Evolutionary conservation across 208 protist species (phyloP), one percentile per base, ranked within the genome.

Genomic region (Leptomonas pyrrhocoris): DNA sequence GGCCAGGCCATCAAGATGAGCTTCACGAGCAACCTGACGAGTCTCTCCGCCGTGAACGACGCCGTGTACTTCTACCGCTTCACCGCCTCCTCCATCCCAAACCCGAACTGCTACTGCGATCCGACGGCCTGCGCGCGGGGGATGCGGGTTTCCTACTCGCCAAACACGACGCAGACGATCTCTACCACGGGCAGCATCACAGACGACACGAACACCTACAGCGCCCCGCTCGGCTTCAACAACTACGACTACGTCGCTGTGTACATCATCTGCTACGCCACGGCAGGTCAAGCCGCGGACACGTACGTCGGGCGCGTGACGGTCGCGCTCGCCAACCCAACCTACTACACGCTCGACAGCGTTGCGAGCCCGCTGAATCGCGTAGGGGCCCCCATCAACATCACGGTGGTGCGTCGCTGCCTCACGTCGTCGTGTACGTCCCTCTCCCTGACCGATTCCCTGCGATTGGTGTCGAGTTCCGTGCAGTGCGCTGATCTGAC

Each of bases 221-320:
- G 62, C 54, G 74, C 72, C 27, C 66, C 80, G 2, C 66, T 64
- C 18, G 93, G 93, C 54, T 94, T 97, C 73, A 68, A 78, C 65
- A 94, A 95, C 75, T 92, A 94, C 69, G 69, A 76, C 77, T 86
- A 66, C 66, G 54, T 59, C 59, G 82, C 89, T 57, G 73, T 86
- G 46, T 97, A 94, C 68, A 60, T 92, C 13, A 80, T 92, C 21
- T 97, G 93, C 77, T 97, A 97, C 78, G 57, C 48, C 43, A 72
- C 42, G 12, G 74, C 66, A 19, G 61, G 79, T 27, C 57, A 74
- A n/a, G 49, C 48, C 0, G 61, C 72, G 11, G 78, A 75, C 48
- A 90, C 85, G 42, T 97, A 94, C 77, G 75, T 93, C 65, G 90
- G 90, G 21, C 60, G 54, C n/a, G 23, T 97, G 18, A 83, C 46